Percentiles rank a stretch among this genome's conserved stretches.
Conservation (phyloP, 2,329 filamentous ascomycete genomes). For the Botryotinia calthae region DNA sequence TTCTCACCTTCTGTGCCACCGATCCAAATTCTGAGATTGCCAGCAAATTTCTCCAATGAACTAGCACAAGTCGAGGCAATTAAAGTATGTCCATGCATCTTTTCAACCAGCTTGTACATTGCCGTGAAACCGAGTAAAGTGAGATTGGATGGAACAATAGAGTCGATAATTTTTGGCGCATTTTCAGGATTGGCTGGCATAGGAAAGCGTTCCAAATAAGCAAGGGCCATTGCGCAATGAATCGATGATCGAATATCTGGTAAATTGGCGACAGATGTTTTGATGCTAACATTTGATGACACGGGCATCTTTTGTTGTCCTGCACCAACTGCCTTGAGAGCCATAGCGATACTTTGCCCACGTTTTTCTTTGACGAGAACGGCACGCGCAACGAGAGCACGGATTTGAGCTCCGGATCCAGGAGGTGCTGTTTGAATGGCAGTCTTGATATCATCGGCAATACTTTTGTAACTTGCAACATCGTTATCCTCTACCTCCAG, state of each 20-base stretch:
- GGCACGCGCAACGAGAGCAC: slow-evolving; percentile 58
- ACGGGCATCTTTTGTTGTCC: slow-evolving; percentile 29
- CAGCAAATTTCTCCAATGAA: slow-evolving; percentile 56
- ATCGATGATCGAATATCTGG: slow-evolving; percentile 57
- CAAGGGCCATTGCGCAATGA: slow-evolving; percentile 59
- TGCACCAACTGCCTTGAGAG: slow-evolving; percentile 52
- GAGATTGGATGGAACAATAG: slow-evolving; percentile 46
- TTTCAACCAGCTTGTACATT: slow-evolving; percentile 56
- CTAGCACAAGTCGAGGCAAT: slow-evolving; percentile 48
- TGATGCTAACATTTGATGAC: slow-evolving; percentile 48
- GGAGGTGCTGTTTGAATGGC: slow-evolving; percentile 74
- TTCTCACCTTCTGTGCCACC: slow-evolving; percentile 51
- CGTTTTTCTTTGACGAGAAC: slow-evolving; percentile 54
- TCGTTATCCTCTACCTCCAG: slow-evolving; percentile 55
- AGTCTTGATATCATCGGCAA: slow-evolving; percentile 56
- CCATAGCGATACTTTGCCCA: slow-evolving; percentile 55
- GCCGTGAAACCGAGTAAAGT: slow-evolving; percentile 58
- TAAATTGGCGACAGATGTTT: slow-evolving; percentile 45
- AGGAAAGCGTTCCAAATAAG: slow-evolving; percentile 52
- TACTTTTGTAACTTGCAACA: slow-evolving; percentile 42
- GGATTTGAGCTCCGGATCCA: slow-evolving; percentile 67
- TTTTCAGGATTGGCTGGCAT: slow-evolving; percentile 44
- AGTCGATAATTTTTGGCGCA: slow-evolving; percentile 49
- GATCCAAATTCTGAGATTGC: slow-evolving; percentile 59
- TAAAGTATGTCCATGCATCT: slow-evolving; percentile 48